Percentiles rank a stretch among this genome's conserved stretches.
Evolutionary conservation across 495 filamentous ascomycete species (phyloP).

Genomic region (Penicillium waksmanii): DNA sequence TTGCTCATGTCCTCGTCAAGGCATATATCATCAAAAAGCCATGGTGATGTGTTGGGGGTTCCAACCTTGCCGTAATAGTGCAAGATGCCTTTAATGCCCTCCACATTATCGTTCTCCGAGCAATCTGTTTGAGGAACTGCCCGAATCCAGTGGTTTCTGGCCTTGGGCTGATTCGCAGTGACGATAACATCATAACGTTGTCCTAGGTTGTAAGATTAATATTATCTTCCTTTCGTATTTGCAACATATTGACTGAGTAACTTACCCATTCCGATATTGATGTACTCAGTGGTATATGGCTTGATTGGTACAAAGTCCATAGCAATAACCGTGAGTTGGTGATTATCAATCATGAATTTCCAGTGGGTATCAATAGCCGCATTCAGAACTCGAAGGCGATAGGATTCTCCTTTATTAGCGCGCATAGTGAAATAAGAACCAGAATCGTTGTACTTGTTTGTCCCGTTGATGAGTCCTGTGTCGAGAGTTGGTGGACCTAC

Average conservation of each 20-base stretch:
- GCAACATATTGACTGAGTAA: neutral
- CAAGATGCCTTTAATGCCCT: constrained; percentile 61
- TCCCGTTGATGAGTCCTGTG: constrained; percentile 57
- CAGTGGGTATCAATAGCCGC: constrained; percentile 49
- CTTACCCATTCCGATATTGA: constrained; percentile 64
- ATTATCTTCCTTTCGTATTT: neutral
- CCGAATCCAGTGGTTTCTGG: constrained; percentile 62
- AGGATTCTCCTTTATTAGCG: constrained; percentile 46
- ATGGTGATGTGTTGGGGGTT: constrained; percentile 4
- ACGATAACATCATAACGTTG: constrained; percentile 75
- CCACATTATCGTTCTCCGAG: constrained; percentile 41
- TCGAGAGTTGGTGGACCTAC: constrained; percentile 36
- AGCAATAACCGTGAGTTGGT: constrained; percentile 49
- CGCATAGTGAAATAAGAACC: constrained; percentile 43
- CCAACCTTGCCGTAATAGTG: constrained; percentile 36
- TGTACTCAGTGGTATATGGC: constrained; percentile 46
- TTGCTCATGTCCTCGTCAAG: constrained; percentile 10
- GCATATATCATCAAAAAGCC: constrained; percentile 3
- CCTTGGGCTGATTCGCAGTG: constrained; percentile 52
- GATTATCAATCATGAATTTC: constrained; percentile 54
- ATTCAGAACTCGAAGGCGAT: constrained; percentile 55
- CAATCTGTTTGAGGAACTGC: constrained; percentile 55
- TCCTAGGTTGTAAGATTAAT: constrained; percentile 29
- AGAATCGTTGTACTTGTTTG: constrained; percentile 44
- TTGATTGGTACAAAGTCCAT: constrained; percentile 53